Percentiles rank a stretch among this genome's conserved stretches.
Evolutionary conservation across 805 yeast genomes (phyloP).

Genomic region (Candida pseudoglaebosa): DNA sequence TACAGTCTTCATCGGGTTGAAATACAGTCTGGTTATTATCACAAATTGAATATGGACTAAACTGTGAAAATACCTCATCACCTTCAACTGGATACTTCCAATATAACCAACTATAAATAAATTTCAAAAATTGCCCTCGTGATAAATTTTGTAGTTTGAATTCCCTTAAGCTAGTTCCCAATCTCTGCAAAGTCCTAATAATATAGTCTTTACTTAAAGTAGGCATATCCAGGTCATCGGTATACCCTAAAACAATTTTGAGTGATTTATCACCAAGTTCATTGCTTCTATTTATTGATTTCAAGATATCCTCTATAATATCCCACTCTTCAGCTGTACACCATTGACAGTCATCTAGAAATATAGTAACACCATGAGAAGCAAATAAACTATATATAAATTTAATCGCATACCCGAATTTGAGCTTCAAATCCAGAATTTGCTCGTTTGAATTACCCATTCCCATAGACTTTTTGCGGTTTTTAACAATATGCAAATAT

Average conservation of each 20-base stretch:
- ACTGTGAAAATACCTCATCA: neutral
- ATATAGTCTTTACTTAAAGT: neutral
- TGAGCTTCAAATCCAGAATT: constrained; percentile 30
- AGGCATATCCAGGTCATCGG: constrained; percentile 2
- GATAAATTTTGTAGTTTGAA: neutral
- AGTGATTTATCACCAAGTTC: constrained; percentile 10
- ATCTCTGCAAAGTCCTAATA: neutral
- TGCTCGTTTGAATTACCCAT: constrained; percentile 14
- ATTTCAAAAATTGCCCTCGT: neutral
- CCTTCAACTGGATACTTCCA: neutral
- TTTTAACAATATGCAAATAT: constrained; percentile 21
- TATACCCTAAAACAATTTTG: constrained; percentile 4
- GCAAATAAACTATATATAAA: constrained; percentile 39
- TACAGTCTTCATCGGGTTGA: neutral
- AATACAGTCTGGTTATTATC: neutral
- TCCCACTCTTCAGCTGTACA: constrained; percentile 30
- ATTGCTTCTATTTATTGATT: constrained; percentile 7
- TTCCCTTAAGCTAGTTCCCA: neutral
- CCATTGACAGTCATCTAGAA: constrained; percentile 46
- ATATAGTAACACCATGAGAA: constrained; percentile 39
- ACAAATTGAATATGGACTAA: neutral
- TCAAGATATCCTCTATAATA: constrained; percentile 26
- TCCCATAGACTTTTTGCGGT: neutral
- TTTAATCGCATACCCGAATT: constrained; percentile 41
- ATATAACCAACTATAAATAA: neutral